Evolutionary conservation across 768 basidiomycete species (phyloP).

Genomic region (Mycena leptocephala): DNA sequence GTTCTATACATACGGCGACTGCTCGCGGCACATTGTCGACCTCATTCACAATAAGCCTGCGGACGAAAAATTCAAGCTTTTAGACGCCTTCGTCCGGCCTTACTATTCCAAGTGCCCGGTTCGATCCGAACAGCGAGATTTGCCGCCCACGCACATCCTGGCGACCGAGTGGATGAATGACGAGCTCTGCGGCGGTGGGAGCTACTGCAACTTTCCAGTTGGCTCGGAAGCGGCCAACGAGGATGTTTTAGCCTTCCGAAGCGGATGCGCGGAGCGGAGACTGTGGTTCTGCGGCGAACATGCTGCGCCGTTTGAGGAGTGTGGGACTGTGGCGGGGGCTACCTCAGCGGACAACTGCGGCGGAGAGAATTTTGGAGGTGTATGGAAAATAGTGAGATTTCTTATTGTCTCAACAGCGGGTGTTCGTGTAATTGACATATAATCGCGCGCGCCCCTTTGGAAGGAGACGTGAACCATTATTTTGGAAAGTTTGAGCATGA

Average conservation of each 20-base stretch:
- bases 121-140: conserved; percentile 16
- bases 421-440: neutral
- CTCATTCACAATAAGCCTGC: conserved; percentile 32
- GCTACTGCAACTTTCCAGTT: conserved; percentile 40
- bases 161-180: conserved; percentile 39
- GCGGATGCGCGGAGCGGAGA: conserved; percentile 30
- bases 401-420: neutral
- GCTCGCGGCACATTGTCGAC: conserved; percentile 37
- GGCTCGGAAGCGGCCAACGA: conserved; percentile 35
- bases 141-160: conserved; percentile 33
- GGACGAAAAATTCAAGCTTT: conserved; percentile 33
- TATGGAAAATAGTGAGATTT: conserved; percentile 4
- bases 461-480: neutral
- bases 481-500: no score
- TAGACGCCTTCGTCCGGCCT: conserved; percentile 35
- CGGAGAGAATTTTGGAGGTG: conserved; percentile 25
- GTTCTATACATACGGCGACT: conserved; percentile 39
- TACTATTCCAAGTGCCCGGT: conserved; percentile 39
- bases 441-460: neutral
- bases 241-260: conserved; percentile 36
- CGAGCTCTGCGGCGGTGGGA: conserved; percentile 34
- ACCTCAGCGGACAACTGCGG: conserved; percentile 33
- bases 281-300: conserved; percentile 41
- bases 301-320: conserved; percentile 39
- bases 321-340: conserved; percentile 40